These are phyloP conservation scores for Chytriomyces hyalinus DNA, from an alignment of 192 early-diverging fungal species.

Conservation along the genomic window DNA sequence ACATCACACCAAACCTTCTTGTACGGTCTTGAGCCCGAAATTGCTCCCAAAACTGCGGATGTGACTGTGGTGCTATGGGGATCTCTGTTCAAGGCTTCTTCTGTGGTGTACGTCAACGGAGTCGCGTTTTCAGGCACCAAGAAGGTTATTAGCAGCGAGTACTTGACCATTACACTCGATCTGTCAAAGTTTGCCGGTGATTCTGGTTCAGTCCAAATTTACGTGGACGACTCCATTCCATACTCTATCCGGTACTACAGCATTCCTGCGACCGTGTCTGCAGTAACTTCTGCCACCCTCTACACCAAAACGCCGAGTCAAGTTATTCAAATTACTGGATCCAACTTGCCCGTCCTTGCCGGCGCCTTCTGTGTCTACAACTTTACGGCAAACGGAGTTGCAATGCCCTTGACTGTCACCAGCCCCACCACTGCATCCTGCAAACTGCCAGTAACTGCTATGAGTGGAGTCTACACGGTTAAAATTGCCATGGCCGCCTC, in stretches of 20 bases:
- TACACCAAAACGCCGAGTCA: conserved; percentile 17
- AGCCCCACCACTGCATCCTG: conserved; percentile 28
- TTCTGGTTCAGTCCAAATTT: conserved; percentile 21
- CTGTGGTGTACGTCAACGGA: conserved; percentile 34
- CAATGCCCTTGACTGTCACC: conserved; percentile 17
- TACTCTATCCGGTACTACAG: conserved; percentile 35
- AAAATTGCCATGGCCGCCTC: conserved; percentile 25
- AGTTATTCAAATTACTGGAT: conserved; percentile 11
- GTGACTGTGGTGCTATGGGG: conserved; percentile 30
- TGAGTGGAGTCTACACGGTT: conserved; percentile 18
- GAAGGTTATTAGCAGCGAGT: conserved; percentile 23
- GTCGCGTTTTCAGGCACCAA: background rate
- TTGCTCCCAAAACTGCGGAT: conserved; percentile 21
- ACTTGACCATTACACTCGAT: conserved; percentile 25
- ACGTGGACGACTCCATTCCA: conserved; percentile 34
- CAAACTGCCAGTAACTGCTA: conserved; percentile 1
- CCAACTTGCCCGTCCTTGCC: conserved; percentile 13
- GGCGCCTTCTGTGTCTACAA: conserved; percentile 39
- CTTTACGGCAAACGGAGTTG: conserved; percentile 14
- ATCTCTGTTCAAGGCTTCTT: conserved; percentile 13
- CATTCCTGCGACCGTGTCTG: conserved; percentile 3
- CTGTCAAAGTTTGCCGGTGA: conserved; percentile 27
- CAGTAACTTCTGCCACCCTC: background rate
- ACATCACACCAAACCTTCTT: conserved; percentile 11
- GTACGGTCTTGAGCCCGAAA: conserved; percentile 30